Conservation (phyloP, 2,329 filamentous ascomycete genomes). For the Alternaria tenuissima region DNA sequence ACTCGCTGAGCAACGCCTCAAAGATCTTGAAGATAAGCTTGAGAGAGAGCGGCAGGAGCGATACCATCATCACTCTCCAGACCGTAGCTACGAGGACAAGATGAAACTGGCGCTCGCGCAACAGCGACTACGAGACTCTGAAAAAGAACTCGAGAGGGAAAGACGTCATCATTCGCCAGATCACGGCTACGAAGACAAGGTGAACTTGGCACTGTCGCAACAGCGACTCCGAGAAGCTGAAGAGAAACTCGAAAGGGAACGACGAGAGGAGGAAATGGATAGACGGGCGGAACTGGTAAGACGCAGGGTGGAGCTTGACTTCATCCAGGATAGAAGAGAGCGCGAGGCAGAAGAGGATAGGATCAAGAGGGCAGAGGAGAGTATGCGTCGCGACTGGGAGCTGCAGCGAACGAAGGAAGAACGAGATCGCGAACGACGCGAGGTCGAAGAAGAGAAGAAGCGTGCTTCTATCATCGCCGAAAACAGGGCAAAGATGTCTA, state of each 20-base stretch:
- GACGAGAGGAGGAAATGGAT: constrained; percentile 45
- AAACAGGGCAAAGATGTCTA: constrained; percentile 39
- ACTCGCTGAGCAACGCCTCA: constrained; percentile 15
- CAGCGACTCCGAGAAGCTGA: constrained; percentile 49
- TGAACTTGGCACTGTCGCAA: constrained; percentile 46
- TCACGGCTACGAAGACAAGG: constrained; percentile 32
- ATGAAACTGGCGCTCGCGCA: constrained; percentile 47
- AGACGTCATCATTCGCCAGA: constrained; percentile 20
- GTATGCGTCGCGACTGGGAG: constrained; percentile 43
- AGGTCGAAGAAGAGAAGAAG: constrained; percentile 52
- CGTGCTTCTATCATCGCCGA: constrained; percentile 49
- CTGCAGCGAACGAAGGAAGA: constrained; percentile 42
- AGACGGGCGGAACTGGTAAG: constrained; percentile 50
- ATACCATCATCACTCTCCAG: constrained; percentile 32
- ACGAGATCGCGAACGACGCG: constrained; percentile 47
- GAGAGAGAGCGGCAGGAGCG: constrained; percentile 14
- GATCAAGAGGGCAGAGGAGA: constrained; percentile 40
- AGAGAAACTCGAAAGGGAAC: constrained; percentile 45
- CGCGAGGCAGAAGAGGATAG: constrained; percentile 41
- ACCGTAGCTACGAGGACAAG: constrained; percentile 38
- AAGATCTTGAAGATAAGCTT: constrained; percentile 13
- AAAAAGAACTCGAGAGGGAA: constrained; percentile 44
- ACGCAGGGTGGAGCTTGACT: constrained; percentile 47
- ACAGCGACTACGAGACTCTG: constrained; percentile 47
- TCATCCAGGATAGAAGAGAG: constrained; percentile 46